Percentiles rank a stretch among this genome's conserved stretches.
These are phyloP conservation scores for Cyberlindnera euphorbiiphila DNA, from an alignment of 805 yeast genomes.

Conservation along the genomic window DNA sequence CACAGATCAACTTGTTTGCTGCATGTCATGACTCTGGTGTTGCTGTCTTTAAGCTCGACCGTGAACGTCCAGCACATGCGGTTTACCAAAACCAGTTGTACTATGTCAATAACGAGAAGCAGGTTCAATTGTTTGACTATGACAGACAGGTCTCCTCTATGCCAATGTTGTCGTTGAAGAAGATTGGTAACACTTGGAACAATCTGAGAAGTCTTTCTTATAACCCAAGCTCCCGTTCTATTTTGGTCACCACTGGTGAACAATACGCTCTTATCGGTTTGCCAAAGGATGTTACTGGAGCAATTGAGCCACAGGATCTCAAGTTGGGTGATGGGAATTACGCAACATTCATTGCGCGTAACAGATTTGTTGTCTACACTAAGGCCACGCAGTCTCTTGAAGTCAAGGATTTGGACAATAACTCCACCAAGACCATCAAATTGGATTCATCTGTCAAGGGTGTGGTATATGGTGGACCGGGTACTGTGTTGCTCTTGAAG, in stretches of 20 bases:
- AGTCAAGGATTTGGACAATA: constrained; percentile 78
- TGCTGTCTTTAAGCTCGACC: constrained; percentile 94
- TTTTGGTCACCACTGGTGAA: constrained; percentile 76
- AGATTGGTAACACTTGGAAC: constrained; percentile 81
- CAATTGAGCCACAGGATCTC: constrained; percentile 85
- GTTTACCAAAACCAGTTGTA: constrained; percentile 67
- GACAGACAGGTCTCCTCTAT: constrained; percentile 57
- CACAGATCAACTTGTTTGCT: constrained; percentile 86
- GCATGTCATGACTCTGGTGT: constrained; percentile 97
- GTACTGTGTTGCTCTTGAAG: constrained; percentile 74
- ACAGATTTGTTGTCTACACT: constrained; percentile 82
- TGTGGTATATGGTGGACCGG: constrained; percentile 76
- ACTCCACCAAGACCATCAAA: constrained; percentile 76
- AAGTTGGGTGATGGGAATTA: constrained; percentile 76
- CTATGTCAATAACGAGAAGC: constrained; percentile 79
- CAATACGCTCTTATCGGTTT: constrained; percentile 70
- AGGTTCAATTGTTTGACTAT: constrained; percentile 76
- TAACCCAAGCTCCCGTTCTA: constrained; percentile 88
- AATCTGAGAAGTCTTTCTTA: constrained; percentile 81
- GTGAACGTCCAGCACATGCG: constrained; percentile 93
- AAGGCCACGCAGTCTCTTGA: constrained; percentile 64
- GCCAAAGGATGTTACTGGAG: constrained; percentile 87
- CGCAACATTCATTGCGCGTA: constrained; percentile 92
- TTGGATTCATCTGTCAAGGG: constrained; percentile 65
- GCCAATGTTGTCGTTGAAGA: constrained; percentile 81